A percentile compares a stretch with the other conserved stretches of the same genome.
Evolutionary conservation across 257 asterid species (phyloP).

Genomic region (Thymus mandschuricus): DNA sequence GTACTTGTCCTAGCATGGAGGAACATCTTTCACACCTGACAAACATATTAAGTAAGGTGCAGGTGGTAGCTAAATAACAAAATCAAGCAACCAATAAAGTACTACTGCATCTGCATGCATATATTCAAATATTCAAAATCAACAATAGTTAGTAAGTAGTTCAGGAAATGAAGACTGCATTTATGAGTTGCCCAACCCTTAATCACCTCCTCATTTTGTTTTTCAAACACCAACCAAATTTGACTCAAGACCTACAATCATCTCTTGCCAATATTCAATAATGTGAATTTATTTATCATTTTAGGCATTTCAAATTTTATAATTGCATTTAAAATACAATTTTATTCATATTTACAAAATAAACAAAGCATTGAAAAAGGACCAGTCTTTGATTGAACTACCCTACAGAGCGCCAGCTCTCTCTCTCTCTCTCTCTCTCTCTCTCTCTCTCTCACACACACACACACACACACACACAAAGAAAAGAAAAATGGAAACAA

Average conservation of each 20-base stretch:
- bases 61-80: constrained; percentile 4
- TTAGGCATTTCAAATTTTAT: too few species aligned
- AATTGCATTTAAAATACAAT: too few species aligned
- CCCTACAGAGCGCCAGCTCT: neutral
- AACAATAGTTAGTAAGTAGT: constrained; percentile 4
- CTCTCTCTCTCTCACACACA: neutral
- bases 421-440: neutral
- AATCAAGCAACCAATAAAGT: neutral
- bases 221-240: neutral
- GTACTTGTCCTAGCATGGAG: constrained; percentile 1
- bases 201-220: neutral
- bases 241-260: too few species aligned
- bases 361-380: too few species aligned
- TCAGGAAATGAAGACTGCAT: constrained; percentile 31
- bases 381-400: constrained; percentile 8
- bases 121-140: constrained; percentile 1
- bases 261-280: neutral
- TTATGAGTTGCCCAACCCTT: constrained; percentile 31
- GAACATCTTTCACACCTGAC: constrained; percentile 16
- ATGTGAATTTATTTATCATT: too few species aligned
- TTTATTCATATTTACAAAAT: too few species aligned
- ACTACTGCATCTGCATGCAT: neutral
- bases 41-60: neutral
- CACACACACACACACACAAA: neutral
- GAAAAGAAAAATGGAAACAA: neutral